These are phyloP conservation scores for Porcisia hertigi DNA, from an alignment of 208 protist species.

Conservation along the genomic window DNA sequence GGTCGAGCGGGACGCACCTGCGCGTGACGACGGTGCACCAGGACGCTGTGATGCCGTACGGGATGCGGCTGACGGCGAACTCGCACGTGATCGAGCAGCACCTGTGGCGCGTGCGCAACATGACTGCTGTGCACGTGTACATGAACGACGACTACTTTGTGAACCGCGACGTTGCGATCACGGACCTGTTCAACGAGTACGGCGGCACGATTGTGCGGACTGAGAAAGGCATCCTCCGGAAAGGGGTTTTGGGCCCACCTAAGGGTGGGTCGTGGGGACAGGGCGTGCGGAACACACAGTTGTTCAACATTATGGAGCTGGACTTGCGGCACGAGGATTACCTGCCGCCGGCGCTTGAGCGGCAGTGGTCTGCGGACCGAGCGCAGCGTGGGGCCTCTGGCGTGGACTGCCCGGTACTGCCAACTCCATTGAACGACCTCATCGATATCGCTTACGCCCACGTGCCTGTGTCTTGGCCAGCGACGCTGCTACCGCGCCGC, in stretches of 20 bases:
- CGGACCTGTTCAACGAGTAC: constrained; percentile 61
- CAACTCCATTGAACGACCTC: constrained; percentile 3
- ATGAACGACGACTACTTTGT: too few species aligned
- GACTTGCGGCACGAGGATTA: constrained; percentile 11
- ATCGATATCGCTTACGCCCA: neutral
- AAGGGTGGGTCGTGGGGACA: constrained; percentile 8
- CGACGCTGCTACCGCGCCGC: neutral
- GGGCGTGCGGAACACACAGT: constrained; percentile 16
- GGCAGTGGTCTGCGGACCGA: constrained; percentile 85
- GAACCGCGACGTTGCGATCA: too few species aligned
- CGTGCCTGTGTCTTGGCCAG: constrained; percentile 20
- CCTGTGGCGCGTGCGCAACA: too few species aligned
- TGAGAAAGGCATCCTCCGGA: constrained; percentile 12
- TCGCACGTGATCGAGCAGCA: too few species aligned
- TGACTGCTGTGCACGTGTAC: too few species aligned
- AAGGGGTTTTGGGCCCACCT: constrained; percentile 92
- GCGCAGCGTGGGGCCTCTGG: constrained; percentile 49
- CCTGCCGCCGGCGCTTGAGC: neutral
- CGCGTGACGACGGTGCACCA: too few species aligned
- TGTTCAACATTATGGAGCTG: constrained; percentile 22
- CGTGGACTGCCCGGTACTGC: constrained; percentile 14
- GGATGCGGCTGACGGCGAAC: too few species aligned
- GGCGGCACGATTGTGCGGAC: constrained; percentile 64
- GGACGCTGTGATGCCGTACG: too few species aligned
- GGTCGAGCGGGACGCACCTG: too few species aligned